Evolutionary conservation across 495 filamentous ascomycete genomes (phyloP).

Genomic region (Chaetomium cochliodes): DNA sequence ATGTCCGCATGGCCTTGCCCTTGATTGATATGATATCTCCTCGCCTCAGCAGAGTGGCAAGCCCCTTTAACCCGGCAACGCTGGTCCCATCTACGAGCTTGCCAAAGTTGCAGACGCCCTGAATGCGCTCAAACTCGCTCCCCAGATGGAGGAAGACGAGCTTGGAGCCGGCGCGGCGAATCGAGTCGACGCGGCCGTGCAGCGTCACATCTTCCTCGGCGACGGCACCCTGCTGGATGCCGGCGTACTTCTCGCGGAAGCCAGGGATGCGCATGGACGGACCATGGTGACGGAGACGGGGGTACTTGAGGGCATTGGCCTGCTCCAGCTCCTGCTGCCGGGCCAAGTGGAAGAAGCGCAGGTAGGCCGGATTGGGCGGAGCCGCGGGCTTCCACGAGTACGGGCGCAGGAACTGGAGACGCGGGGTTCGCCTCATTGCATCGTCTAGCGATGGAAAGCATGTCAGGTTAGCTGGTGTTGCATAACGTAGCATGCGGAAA

Average conservation of each 20-base stretch:
- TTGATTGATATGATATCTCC: conserved; percentile 77
- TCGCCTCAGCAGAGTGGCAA: conserved; percentile 58
- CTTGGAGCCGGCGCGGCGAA: conserved; percentile 56
- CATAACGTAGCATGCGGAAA: background rate
- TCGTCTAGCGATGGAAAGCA: conserved; percentile 14
- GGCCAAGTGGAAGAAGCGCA: conserved; percentile 47
- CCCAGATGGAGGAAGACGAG: conserved; percentile 81
- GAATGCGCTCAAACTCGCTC: conserved; percentile 66
- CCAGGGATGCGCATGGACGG: conserved; percentile 38
- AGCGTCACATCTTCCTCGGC: conserved; percentile 45
- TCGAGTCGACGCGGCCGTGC: conserved; percentile 46
- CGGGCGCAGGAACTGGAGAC: conserved; percentile 55
- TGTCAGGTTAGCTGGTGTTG: background rate
- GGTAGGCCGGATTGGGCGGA: conserved; percentile 36
- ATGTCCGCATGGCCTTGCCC: conserved; percentile 69
- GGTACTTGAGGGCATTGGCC: conserved; percentile 43
- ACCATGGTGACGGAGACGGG: conserved; percentile 36
- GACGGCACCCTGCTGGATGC: conserved; percentile 29
- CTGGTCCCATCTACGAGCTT: conserved; percentile 46
- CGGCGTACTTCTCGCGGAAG: conserved; percentile 41
- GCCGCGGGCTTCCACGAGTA: conserved; percentile 42
- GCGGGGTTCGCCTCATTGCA: conserved; percentile 41
- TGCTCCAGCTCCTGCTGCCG: conserved; percentile 34
- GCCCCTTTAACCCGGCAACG: conserved; percentile 51
- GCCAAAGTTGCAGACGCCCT: conserved; percentile 67